Conservation (phyloP, 106 monocot species). For the Acorus gramineus region DNA sequence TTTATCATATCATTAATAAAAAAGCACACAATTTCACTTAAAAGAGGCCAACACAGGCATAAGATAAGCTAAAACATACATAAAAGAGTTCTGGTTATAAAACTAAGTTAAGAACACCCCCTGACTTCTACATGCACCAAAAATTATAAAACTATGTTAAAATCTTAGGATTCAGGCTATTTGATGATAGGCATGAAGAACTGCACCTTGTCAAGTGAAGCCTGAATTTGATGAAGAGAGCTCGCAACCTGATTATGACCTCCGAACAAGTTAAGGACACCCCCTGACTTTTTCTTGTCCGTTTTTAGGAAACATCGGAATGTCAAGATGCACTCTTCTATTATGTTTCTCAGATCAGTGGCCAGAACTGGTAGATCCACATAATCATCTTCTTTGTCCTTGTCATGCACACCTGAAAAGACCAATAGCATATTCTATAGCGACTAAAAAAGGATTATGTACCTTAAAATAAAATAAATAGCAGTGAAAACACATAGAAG, state of each 20-base stretch:
- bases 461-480: too few relatives aligned
- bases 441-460: too few relatives aligned
- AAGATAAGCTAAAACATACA: too few relatives aligned
- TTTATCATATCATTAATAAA: too few relatives aligned
- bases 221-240: conserved; percentile 71
- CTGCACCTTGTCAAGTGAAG: conserved; percentile 66
- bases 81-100: too few relatives aligned
- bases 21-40: too few relatives aligned
- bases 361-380: conserved; percentile 28
- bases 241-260: conserved; percentile 34
- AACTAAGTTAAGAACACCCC: background rate
- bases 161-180: background rate
- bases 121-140: background rate
- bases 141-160: background rate
- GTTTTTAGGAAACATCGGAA: conserved; percentile 60
- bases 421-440: too few relatives aligned
- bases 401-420: too few relatives aligned
- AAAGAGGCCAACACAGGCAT: too few relatives aligned
- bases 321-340: conserved; percentile 64
- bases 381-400: conserved; percentile 9
- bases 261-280: conserved; percentile 27
- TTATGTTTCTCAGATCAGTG: conserved; percentile 38
- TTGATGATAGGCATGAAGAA: too few relatives aligned
- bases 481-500: too few relatives aligned
- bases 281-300: conserved; percentile 47